Evolutionary conservation across 2,329 filamentous ascomycete genomes (phyloP).

Genomic region (Didymella sp.): DNA sequence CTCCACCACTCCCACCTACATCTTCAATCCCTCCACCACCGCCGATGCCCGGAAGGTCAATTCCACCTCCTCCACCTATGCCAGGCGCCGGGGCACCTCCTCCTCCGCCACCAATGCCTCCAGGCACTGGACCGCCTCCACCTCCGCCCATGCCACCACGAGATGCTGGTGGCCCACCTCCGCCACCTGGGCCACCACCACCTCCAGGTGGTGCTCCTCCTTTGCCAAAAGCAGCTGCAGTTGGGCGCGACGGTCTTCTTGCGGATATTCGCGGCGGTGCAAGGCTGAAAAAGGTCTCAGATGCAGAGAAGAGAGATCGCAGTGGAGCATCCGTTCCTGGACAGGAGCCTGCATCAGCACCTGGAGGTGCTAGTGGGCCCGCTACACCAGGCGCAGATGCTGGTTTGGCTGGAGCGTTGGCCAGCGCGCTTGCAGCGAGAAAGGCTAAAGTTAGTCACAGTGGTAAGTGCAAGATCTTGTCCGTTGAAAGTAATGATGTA

Average conservation of each 20-base stretch:
- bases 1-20: constrained; percentile 37
- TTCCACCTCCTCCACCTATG: constrained; percentile 49
- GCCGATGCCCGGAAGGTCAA: constrained; percentile 32
- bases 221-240: constrained; percentile 50
- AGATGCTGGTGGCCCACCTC: constrained; percentile 35
- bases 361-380: constrained; percentile 55
- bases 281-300: constrained; percentile 75
- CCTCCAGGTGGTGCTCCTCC: constrained; percentile 42
- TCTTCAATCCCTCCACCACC: constrained; percentile 42
- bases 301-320: constrained; percentile 72
- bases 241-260: constrained; percentile 66
- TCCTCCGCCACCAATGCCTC: constrained; percentile 26
- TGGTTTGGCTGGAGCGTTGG: constrained; percentile 64
- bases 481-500: constrained; percentile 14
- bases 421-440: constrained; percentile 81
- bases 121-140: constrained; percentile 43
- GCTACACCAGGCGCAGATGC: constrained; percentile 39
- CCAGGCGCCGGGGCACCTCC: constrained; percentile 43
- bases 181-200: constrained; percentile 41
- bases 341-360: constrained; percentile 54
- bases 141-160: constrained; percentile 43
- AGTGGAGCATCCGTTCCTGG: constrained; percentile 70
- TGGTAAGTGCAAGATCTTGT: constrained; percentile 64
- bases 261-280: constrained; percentile 74
- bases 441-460: constrained; percentile 95